Conservation (phyloP, 1,139 yeast genomes). For the Nakaseomyces delphensis region DNA sequence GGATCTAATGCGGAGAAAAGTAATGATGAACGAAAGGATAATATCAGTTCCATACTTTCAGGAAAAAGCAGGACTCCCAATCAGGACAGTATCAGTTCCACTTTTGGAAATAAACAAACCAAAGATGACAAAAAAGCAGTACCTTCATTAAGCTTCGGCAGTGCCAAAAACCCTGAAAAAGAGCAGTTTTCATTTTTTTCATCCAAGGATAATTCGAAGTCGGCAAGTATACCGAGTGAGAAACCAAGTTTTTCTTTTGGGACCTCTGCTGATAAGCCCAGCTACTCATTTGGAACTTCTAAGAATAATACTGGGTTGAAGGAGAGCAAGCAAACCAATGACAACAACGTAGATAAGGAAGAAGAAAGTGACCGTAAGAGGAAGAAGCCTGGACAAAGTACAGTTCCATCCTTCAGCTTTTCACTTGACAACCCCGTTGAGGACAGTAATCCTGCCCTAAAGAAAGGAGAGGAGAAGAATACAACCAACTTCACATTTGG, state of each 20-base stretch:
- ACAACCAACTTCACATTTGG: constrained; percentile 11
- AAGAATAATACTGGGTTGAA: background rate
- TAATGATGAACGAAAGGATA: background rate
- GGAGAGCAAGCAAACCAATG: background rate
- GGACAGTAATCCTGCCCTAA: background rate
- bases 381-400: background rate
- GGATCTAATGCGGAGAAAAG: background rate
- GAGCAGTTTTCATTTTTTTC: background rate
- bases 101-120: background rate
- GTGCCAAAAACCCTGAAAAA: background rate
- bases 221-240: background rate
- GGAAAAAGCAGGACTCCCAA: background rate
- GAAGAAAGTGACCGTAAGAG: constrained; percentile 3
- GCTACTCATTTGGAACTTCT: background rate
- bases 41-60: background rate
- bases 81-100: background rate
- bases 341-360: background rate
- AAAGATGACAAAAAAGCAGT: background rate
- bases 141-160: constrained; percentile 6
- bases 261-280: background rate
- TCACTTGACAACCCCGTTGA: background rate
- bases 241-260: constrained; percentile 3
- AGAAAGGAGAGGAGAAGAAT: background rate
- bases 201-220: background rate
- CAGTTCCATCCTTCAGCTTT: background rate